phyloP scores from a whole-genome alignment of 2,329 filamentous ascomycete genomes.

The Penicillium sp. region DNA sequence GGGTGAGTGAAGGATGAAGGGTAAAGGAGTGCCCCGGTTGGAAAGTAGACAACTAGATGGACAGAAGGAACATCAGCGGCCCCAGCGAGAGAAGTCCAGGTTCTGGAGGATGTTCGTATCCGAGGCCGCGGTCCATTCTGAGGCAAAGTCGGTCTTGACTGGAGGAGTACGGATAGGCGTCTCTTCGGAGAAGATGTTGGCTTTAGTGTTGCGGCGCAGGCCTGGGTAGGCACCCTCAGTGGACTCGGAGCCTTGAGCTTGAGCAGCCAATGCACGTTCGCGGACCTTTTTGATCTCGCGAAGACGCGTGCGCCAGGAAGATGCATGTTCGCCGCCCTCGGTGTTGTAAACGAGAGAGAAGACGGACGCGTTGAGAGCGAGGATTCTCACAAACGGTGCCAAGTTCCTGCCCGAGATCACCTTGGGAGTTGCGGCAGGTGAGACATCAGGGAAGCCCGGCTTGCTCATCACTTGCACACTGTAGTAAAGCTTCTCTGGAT shows the following conservation, averaged over 20 bases:
- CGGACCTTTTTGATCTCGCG: conserved; percentile 78
- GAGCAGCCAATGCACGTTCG: conserved; percentile 48
- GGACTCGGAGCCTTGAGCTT: conserved; percentile 27
- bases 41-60: background rate
- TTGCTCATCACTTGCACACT: conserved; percentile 85
- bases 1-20: background rate
- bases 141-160: conserved; percentile 33
- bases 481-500: conserved; percentile 60
- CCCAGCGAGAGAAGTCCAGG: conserved; percentile 44
- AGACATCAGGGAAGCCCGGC: conserved; percentile 84
- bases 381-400: conserved; percentile 76
- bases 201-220: conserved; percentile 36
- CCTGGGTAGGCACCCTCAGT: conserved; percentile 32
- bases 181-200: conserved; percentile 37
- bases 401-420: conserved; percentile 79
- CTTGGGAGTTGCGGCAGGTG: conserved; percentile 81
- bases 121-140: conserved; percentile 37
- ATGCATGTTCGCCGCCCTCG: conserved; percentile 71
- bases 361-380: conserved; percentile 89
- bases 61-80: conserved; percentile 24
- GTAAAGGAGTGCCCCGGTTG: background rate
- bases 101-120: conserved; percentile 39
- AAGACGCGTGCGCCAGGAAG: conserved; percentile 82
- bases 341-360: conserved; percentile 86
- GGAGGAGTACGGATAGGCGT: conserved; percentile 29